Base-by-base conservation (phyloP, 768 basidiomycete species). In the Cyathus striatus region DNA sequence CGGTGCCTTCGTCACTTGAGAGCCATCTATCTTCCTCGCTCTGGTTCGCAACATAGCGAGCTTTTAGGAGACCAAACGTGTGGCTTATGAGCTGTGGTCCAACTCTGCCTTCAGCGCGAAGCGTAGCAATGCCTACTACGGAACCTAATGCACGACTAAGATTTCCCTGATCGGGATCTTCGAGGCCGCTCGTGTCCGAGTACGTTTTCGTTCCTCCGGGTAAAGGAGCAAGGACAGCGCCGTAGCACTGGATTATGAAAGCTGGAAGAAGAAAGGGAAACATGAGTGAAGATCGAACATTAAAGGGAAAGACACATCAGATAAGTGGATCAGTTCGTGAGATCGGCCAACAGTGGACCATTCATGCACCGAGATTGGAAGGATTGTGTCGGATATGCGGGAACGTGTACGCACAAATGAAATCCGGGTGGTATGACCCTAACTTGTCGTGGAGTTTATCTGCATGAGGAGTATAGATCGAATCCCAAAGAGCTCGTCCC, bases 361-460 rank as follows among this genome's bases (percentile, higher is more conserved):
- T 45, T 51, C 45, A 32, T 38, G 42, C 47, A 50, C 63, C 56
- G 45, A 54, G 54, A 63, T 61, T 56, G 62, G 65, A 57, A 60
- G 44, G 43, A 51, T 47, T 49, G 53, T 54, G 43, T 56, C 58
- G 57, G 54, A 56, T 43, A 58, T 46, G 49, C 44, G 53, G 53
- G 46, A 63, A 62, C 59, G 58, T 61, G 60, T 56, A 80, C 88
- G 70, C 64, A 91, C 89, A 73, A 63, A 92, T 90, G 70, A 95
- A 89, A 73, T 95, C 92, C 47, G 92, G 92, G 64, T 95, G 92
- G 69, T 90, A 89, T 43, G 78, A 75, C 59, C 75, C 83, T 49
- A 95, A 75, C 70, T 92, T 95, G 69, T 81, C 70, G 65, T 90
- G 78, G 58, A 95, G 79, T 68, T 94, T 95, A 70, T 80, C 81